Conservation (phyloP, 2,329 filamentous ascomycete species). For the Thermothelomyces thermophilus region DNA sequence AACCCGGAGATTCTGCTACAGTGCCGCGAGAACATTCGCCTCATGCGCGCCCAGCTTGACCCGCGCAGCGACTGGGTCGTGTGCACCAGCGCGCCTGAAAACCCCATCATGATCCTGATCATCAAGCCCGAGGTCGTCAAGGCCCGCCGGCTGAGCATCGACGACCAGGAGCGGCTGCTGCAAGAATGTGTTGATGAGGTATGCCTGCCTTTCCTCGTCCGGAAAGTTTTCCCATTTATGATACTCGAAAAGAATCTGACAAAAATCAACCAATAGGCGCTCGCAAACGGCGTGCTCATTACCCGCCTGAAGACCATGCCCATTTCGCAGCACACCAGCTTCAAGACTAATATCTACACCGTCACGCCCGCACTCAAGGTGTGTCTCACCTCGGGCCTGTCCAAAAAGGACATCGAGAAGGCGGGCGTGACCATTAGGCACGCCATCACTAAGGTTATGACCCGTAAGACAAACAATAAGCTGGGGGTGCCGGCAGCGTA, state of each 20-base stretch:
- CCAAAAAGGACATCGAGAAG: conserved; percentile 94
- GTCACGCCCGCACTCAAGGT: conserved; percentile 82
- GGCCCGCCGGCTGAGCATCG: conserved; percentile 57
- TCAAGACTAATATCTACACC: conserved; percentile 63
- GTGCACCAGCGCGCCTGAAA: conserved; percentile 74
- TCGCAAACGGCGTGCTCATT: conserved; percentile 84
- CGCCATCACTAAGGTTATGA: conserved; percentile 89
- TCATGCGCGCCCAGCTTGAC: conserved; percentile 81
- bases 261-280: conserved; percentile 38
- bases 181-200: conserved; percentile 97
- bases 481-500: conserved; percentile 31
- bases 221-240: too few relatives aligned
- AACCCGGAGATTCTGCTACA: conserved; percentile 74
- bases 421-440: conserved; percentile 82
- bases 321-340: conserved; percentile 53
- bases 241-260: too few relatives aligned
- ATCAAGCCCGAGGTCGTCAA: conserved; percentile 78
- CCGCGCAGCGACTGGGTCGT: conserved; percentile 88
- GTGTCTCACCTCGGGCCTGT: conserved; percentile 79
- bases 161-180: conserved; percentile 78
- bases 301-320: conserved; percentile 78
- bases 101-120: conserved; percentile 77
- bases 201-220: too few relatives aligned
- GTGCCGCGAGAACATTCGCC: conserved; percentile 78
- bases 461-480: conserved; percentile 50